Percentiles rank a stretch among this genome's conserved stretches.
Evolutionary conservation across 495 filamentous ascomycete genomes (phyloP).

Genomic region (Aspergillus wentii): DNA sequence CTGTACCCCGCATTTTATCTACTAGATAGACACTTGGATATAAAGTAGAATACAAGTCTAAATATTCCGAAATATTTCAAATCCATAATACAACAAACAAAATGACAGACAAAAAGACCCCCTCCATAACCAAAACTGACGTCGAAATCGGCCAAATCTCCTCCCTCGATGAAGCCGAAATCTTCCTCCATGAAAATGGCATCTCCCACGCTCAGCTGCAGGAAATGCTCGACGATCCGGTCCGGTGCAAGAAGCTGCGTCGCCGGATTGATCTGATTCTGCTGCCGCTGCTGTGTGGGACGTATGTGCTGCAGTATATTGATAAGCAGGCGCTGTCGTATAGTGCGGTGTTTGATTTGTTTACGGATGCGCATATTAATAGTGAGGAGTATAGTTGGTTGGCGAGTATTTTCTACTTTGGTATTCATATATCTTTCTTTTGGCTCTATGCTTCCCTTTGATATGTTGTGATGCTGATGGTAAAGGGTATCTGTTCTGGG

Average conservation of each 20-base stretch:
- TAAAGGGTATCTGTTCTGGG: slow-evolving; percentile 9
- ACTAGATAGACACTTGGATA: too few relatives aligned
- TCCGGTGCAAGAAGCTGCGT: slow-evolving; percentile 4
- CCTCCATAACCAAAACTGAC: slow-evolving; percentile 11
- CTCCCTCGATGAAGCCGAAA: slow-evolving; percentile 27
- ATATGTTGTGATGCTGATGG: background rate
- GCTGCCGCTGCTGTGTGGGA: slow-evolving; percentile 45
- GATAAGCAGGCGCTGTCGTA: slow-evolving; percentile 32
- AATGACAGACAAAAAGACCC: slow-evolving; percentile 5
- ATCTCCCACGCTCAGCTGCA: slow-evolving; percentile 14
- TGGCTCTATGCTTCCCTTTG: too few relatives aligned
- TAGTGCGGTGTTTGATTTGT: slow-evolving; percentile 31
- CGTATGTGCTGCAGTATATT: slow-evolving; percentile 41
- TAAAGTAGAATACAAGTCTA: too few relatives aligned
- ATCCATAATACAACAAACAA: too few relatives aligned
- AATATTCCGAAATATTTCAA: too few relatives aligned
- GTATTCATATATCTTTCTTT: slow-evolving; percentile 20
- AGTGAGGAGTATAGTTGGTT: slow-evolving; percentile 47
- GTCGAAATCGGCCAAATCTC: slow-evolving; percentile 22
- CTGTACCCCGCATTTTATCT: too few relatives aligned
- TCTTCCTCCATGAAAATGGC: slow-evolving; percentile 28
- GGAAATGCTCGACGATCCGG: slow-evolving; percentile 7
- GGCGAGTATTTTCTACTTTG: slow-evolving; percentile 55
- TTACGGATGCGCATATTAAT: slow-evolving; percentile 23
- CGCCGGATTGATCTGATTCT: slow-evolving; percentile 36